These are phyloP conservation scores for Psidium guajava DNA, from an alignment of 345 rosid species.

Conservation along the genomic window DNA sequence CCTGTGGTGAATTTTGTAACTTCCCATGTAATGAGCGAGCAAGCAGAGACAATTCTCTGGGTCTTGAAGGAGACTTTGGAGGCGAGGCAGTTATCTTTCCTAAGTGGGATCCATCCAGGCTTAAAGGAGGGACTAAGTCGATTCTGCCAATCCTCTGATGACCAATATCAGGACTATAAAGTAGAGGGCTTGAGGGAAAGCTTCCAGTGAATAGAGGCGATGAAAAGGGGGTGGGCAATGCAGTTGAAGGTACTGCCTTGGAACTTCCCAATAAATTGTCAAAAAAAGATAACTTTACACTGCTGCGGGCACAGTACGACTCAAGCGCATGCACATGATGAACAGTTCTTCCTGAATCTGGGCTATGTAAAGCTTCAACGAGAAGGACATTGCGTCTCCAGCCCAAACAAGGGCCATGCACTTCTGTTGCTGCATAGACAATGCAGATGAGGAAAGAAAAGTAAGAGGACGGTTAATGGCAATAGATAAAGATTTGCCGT, in stretches of 20 bases:
- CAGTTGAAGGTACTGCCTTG: slow-evolving; percentile 42
- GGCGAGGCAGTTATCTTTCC: slow-evolving; percentile 56
- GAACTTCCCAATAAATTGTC: slow-evolving; percentile 46
- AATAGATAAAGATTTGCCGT: neutral
- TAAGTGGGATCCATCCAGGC: slow-evolving; percentile 70
- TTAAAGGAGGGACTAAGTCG: slow-evolving; percentile 86
- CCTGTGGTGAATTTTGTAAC: slow-evolving; percentile 86
- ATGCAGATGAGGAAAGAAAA: slow-evolving; percentile 7
- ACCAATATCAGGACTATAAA: slow-evolving; percentile 77
- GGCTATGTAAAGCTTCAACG: slow-evolving; percentile 88
- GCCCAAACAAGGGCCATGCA: slow-evolving; percentile 63
- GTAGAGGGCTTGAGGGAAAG: slow-evolving; percentile 84
- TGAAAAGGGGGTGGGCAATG: slow-evolving; percentile 74
- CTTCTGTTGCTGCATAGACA: slow-evolving; percentile 30
- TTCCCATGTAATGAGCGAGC: slow-evolving; percentile 75
- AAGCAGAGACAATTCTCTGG: slow-evolving; percentile 61
- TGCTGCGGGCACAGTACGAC: slow-evolving; percentile 61
- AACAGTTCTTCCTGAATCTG: slow-evolving; percentile 65
- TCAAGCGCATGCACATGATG: slow-evolving; percentile 92
- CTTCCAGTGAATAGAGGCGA: slow-evolving; percentile 89
- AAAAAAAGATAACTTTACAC: slow-evolving; percentile 60
- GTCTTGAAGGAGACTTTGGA: slow-evolving; percentile 63
- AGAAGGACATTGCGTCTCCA: slow-evolving; percentile 95
- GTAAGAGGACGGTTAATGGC: slow-evolving; percentile 3
- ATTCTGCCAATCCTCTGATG: slow-evolving; percentile 61